Conservation (phyloP, 306 rosid genomes). For the Quercus aquifolioides region DNA sequence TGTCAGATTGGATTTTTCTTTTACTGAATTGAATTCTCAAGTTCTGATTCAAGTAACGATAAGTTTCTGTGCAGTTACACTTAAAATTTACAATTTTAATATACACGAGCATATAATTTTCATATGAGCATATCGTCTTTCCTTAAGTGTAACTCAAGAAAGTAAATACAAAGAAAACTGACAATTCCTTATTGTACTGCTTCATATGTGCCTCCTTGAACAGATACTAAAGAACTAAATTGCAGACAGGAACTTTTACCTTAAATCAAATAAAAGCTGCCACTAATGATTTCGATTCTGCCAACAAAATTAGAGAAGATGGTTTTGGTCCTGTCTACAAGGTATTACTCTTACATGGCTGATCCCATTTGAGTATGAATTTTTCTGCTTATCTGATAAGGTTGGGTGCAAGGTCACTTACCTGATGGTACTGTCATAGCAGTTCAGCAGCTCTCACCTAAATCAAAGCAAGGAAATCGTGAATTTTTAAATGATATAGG, state of each 20-base stretch:
- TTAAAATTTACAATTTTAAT: neutral
- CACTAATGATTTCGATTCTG: constrained; percentile 44
- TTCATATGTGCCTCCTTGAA: constrained; percentile 3
- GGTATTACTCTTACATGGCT: constrained; percentile 23
- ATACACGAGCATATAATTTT: neutral
- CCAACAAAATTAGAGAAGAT: constrained; percentile 69
- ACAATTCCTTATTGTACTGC: neutral
- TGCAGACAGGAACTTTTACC: too few species aligned
- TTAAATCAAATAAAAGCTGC: constrained; percentile 56
- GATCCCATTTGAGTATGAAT: constrained; percentile 1
- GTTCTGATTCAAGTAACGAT: neutral
- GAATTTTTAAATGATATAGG: constrained; percentile 78
- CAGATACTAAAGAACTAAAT: too few species aligned
- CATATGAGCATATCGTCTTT: neutral
- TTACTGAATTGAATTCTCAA: neutral
- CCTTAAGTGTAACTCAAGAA: neutral
- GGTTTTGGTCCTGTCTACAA: constrained; percentile 75
- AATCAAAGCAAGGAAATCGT: constrained; percentile 70
- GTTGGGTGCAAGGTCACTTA: constrained; percentile 51
- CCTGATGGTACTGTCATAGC: constrained; percentile 65
- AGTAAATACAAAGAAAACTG: neutral
- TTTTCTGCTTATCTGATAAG: constrained; percentile 11
- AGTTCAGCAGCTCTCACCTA: constrained; percentile 68
- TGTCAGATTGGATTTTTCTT: neutral
- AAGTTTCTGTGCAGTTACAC: neutral